Evolutionary conservation across 2,329 filamentous ascomycete genomes (phyloP), one percentile per base, ranked within the genome.

Genomic region (Raffaelea deltoideospora): DNA sequence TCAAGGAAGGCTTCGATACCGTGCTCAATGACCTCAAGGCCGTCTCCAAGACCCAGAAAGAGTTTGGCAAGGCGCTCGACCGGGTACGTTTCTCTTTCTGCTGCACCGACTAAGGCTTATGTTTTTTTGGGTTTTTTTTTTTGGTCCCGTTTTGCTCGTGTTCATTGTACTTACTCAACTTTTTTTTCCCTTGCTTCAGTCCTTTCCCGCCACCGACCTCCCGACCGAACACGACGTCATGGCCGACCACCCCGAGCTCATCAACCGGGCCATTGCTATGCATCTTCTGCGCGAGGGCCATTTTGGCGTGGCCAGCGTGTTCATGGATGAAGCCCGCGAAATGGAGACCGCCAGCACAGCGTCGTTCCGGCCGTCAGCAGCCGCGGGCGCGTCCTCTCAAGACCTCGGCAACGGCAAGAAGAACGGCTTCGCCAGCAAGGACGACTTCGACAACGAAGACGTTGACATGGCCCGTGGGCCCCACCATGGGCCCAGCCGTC

Each of bases 241-340:
- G 55, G 76, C 74, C 2, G 71, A 77, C 17, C 76, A 92, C 45
- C 70, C 80, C 4, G 65, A 69, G 14, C 67, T 95, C 11, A 84
- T 96, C 52, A 92, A 95, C 58, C 76, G 87, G 39, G 88, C 90
- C 7, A 92, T 98, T 48, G 83, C 83, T 10, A 95, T 96, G 86
- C 90, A 98, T 53, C 70, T 98, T 18, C 69, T 98, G 28, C 82
- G 90, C 29, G 88, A 96, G 59, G 90, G 90, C 34, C 82, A 94
- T 52, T 98, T 98, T 56, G 69, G 68, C 18, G 87, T 94, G 3
- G 88, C 88, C 11, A 76, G 78, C 14, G 85, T 78, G 2, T 95
- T 98, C 48, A 72, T 94, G 34, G 63, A 69, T 13, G 90, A 96
- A 62, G 72, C 63, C 42, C 32, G 44, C 28, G 31, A 49, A 37